These are phyloP conservation scores for Mycena maculata DNA, from an alignment of 768 basidiomycete genomes.

Conservation along the genomic window DNA sequence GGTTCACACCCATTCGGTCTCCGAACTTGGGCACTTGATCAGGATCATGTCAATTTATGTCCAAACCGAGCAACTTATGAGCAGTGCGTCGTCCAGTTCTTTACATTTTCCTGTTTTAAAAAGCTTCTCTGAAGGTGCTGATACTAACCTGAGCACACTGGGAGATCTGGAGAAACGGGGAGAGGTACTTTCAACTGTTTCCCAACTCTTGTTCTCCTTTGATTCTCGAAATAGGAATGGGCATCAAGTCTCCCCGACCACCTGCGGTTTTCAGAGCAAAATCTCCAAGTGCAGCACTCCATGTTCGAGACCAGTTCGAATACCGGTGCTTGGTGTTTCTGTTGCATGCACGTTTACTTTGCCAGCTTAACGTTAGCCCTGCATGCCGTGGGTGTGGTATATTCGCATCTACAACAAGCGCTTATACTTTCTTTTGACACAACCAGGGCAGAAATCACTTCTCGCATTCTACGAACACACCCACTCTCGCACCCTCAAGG, in stretches of 20 bases:
- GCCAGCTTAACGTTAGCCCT: constrained; percentile 75
- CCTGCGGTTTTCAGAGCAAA: constrained; percentile 78
- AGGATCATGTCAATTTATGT: constrained; percentile 74
- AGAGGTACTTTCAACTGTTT: constrained; percentile 50
- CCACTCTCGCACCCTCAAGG: constrained; percentile 35
- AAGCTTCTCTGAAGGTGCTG: constrained; percentile 44
- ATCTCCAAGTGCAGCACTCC: constrained; percentile 71
- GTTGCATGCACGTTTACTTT: constrained; percentile 78
- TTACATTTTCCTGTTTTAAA: constrained; percentile 9
- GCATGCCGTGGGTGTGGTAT: constrained; percentile 62
- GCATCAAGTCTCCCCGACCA: constrained; percentile 72
- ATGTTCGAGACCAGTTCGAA: constrained; percentile 87
- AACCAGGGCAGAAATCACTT: constrained; percentile 13
- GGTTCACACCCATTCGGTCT: constrained; percentile 69
- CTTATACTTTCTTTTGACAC: not conserved
- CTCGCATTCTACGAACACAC: constrained; percentile 15
- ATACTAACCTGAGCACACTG: constrained; percentile 48
- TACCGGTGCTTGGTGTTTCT: constrained; percentile 85
- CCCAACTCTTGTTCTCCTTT: not conserved
- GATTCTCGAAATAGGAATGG: constrained; percentile 64
- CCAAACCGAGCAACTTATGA: constrained; percentile 67
- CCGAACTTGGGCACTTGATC: constrained; percentile 83
- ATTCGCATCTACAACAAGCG: not conserved
- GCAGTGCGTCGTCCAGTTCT: constrained; percentile 54
- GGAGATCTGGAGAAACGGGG: constrained; percentile 55